phyloP scores from a whole-genome alignment of 2,329 filamentous ascomycete species.

The Xylaria multiplex region DNA sequence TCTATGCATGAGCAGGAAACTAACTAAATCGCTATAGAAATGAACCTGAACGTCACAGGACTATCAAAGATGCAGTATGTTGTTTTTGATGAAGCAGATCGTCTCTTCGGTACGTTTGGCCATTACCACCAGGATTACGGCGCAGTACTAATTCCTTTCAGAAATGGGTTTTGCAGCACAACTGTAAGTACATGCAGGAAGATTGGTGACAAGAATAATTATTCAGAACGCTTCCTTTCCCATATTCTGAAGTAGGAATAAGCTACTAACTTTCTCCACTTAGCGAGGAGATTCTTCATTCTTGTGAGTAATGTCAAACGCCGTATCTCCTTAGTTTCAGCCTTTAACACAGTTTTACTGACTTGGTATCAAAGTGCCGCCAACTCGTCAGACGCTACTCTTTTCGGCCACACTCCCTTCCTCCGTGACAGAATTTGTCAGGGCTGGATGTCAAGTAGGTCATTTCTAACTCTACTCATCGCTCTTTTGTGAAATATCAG shows the following conservation, averaged over 20 bases:
- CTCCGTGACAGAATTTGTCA: conserved; percentile 93
- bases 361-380: conserved; percentile 63
- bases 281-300: conserved; percentile 37
- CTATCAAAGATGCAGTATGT: conserved; percentile 92
- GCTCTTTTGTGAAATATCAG: background rate
- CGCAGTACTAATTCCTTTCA: conserved; percentile 15
- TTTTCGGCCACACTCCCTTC: conserved; percentile 97
- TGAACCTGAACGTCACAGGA: conserved; percentile 73
- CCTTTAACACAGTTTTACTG: conserved; percentile 63
- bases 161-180: conserved; percentile 97
- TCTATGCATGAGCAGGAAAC: background rate
- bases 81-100: conserved; percentile 97
- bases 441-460: conserved; percentile 69
- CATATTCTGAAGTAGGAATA: background rate
- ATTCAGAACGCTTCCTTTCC: background rate
- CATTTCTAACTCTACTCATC: background rate
- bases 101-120: conserved; percentile 72
- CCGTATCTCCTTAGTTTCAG: background rate
- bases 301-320: conserved; percentile 18
- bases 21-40: conserved; percentile 63
- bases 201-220: background rate
- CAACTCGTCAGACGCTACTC: conserved; percentile 85
- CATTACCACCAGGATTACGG: background rate
- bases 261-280: conserved; percentile 51
- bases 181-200: conserved; percentile 71